These are phyloP conservation scores for Tylopilus vinaceipallidus DNA, from an alignment of 768 basidiomycete genomes.

Conservation along the genomic window DNA sequence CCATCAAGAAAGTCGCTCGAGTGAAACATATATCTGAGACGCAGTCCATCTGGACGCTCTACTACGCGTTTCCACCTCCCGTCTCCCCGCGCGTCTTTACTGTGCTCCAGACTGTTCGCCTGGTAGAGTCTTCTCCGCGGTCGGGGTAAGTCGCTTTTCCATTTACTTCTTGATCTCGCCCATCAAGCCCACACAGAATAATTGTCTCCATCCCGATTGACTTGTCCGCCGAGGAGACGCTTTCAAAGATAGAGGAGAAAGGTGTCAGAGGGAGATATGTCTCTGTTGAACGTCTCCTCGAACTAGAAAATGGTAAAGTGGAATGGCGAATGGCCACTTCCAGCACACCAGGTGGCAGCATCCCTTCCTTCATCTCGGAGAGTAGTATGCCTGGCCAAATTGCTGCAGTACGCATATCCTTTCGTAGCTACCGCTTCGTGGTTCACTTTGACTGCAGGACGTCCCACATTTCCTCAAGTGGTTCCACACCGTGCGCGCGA, in stretches of 20 bases:
- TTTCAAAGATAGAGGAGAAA: constrained; percentile 60
- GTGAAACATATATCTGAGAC: constrained; percentile 64
- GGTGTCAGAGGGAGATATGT: constrained; percentile 68
- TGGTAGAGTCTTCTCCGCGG: constrained; percentile 48
- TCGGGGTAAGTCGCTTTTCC: constrained; percentile 49
- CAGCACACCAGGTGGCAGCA: constrained; percentile 65
- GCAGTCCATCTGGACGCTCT: constrained; percentile 66
- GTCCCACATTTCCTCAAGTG: constrained; percentile 72
- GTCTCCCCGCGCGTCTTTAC: constrained; percentile 76
- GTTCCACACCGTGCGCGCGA: constrained; percentile 42
- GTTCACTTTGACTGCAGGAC: constrained; percentile 43
- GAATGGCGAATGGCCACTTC: constrained; percentile 85
- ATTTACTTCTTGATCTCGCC: not conserved
- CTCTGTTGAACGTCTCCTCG: constrained; percentile 63
- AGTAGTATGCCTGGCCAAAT: constrained; percentile 60
- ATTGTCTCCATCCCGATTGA: constrained; percentile 69
- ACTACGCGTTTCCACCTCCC: constrained; percentile 71
- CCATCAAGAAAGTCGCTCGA: constrained; percentile 59
- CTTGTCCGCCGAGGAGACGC: constrained; percentile 53
- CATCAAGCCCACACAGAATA: constrained; percentile 18
- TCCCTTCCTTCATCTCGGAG: constrained; percentile 65
- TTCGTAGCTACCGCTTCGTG: not conserved
- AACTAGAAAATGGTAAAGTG: constrained; percentile 58
- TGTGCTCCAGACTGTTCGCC: constrained; percentile 61
- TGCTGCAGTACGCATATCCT: constrained; percentile 43